A percentile compares a stretch with the other conserved stretches of the same genome.
phyloP scores from a whole-genome alignment of 2,329 filamentous ascomycete species.

The Talaromyces piceae region DNA sequence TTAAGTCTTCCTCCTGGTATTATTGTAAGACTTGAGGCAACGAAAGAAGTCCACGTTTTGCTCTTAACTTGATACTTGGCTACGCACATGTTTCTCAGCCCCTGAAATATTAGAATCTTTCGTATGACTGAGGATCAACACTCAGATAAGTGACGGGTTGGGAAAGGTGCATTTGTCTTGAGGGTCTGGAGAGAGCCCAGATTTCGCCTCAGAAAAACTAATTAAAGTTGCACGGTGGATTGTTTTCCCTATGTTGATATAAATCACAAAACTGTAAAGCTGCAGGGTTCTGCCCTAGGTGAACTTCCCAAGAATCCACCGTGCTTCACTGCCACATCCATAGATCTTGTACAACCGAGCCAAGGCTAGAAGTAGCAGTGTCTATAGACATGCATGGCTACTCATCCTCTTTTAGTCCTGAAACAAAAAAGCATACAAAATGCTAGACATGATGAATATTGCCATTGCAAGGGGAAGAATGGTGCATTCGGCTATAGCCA shows the following conservation, averaged over 20 bases:
- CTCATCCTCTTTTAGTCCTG: too few relatives aligned
- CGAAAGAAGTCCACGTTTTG: background rate
- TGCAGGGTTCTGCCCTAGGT: background rate
- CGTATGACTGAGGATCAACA: slow-evolving; percentile 1
- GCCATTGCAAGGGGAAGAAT: too few relatives aligned
- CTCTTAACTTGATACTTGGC: background rate
- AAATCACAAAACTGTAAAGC: slow-evolving; percentile 1
- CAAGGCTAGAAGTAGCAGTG: too few relatives aligned
- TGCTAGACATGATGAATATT: too few relatives aligned
- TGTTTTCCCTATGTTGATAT: too few relatives aligned
- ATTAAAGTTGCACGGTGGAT: too few relatives aligned
- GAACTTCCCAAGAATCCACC: slow-evolving; percentile 4
- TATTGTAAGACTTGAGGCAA: background rate
- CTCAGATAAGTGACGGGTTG: slow-evolving; percentile 6
- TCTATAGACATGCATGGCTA: too few relatives aligned
- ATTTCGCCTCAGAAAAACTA: background rate
- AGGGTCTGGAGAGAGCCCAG: background rate
- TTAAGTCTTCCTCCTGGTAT: background rate
- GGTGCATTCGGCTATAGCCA: too few relatives aligned
- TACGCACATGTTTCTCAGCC: background rate
- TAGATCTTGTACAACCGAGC: background rate
- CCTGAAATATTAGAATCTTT: background rate
- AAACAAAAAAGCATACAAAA: too few relatives aligned
- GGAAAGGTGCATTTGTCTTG: slow-evolving; percentile 3
- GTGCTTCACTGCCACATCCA: slow-evolving; percentile 1